Base-by-base conservation (phyloP, 73 alveolate species). In the Paramecium octaurelia region DNA sequence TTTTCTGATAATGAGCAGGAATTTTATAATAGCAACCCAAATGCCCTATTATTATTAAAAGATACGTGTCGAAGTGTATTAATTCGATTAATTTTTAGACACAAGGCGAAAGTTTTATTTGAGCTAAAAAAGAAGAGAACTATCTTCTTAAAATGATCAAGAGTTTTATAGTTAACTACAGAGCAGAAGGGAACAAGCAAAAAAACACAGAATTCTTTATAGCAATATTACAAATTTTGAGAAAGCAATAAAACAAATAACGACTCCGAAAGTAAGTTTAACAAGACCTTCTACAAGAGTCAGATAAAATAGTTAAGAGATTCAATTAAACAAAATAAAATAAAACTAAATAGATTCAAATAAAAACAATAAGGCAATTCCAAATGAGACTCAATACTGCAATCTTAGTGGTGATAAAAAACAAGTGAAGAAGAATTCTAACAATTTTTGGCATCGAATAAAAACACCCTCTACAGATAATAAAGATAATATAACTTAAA, bases 11-110 rank as follows among this genome's bases (percentile, higher is more conserved):
- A 64, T 64, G 84, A 64, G 27, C 14, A 18, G 42, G 84, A 64
- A 0, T 27, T 27, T 64, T 64, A 64, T 20, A 64, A 34, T 31
- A 34, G 27, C 27, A 64, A 64, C 46, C 84, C 50, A 0, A 31
- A 64, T 31, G 42, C 42, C 12, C 7, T 64, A 16, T 31, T 64
- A 34, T 64, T 64, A 64, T 31, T 64, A 34, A 64, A 64, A 64
- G 84, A 64, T 64, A 64, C 84, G 11, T 64, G 84, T 64, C 84
- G 84, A 64, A 64, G 84, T 64, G 84, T 64, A 64, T 64, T 64
- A 11, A 64, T 31, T 64, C 69, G 69, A 64, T 64, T 31, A 64
- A 31, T 31, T 64, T 31, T 31, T 64, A 64, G 84, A 64, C 84
- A 64, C 84, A 27, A 64, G 84, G 46, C 54, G 84, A 31, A 64